Percentiles rank a stretch among this genome's conserved stretches.
Evolutionary conservation across 257 asterid species (phyloP).

Genomic region (Catharanthus roseus): DNA sequence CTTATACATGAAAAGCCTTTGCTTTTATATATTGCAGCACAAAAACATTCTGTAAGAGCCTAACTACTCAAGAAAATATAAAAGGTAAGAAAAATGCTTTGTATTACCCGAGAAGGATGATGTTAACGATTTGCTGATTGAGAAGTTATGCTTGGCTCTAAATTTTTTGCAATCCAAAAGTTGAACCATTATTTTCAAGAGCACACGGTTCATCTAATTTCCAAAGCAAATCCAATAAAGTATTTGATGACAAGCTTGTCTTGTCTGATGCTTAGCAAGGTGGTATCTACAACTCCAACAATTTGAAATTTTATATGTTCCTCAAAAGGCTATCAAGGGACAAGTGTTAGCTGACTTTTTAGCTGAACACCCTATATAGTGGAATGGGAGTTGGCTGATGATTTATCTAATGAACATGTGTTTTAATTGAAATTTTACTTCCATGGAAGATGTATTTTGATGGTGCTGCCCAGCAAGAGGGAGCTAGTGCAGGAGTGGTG

Average conservation of each 20-base stretch:
- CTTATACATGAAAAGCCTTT: too few species aligned
- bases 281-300: not conserved
- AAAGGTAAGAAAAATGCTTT: not conserved
- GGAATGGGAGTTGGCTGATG: too few species aligned
- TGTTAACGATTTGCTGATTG: not conserved
- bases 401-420: too few species aligned
- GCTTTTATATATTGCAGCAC: too few species aligned
- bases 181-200: not conserved
- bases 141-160: not conserved
- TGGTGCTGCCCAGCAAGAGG: too few species aligned
- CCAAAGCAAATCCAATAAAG: not conserved
- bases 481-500: not conserved
- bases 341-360: too few species aligned
- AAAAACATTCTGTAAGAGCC: too few species aligned
- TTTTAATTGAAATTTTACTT: too few species aligned
- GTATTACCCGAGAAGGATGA: not conserved
- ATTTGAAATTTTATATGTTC: too few species aligned
- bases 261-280: not conserved
- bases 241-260: not conserved
- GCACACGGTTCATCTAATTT: not conserved
- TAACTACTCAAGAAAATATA: conserved; percentile 7
- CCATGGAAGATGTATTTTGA: too few species aligned
- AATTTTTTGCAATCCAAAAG: not conserved
- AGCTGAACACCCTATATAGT: too few species aligned
- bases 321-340: too few species aligned